Conservation (phyloP, 2,329 filamentous ascomycete species). For the Sporothrix inflata region DNA sequence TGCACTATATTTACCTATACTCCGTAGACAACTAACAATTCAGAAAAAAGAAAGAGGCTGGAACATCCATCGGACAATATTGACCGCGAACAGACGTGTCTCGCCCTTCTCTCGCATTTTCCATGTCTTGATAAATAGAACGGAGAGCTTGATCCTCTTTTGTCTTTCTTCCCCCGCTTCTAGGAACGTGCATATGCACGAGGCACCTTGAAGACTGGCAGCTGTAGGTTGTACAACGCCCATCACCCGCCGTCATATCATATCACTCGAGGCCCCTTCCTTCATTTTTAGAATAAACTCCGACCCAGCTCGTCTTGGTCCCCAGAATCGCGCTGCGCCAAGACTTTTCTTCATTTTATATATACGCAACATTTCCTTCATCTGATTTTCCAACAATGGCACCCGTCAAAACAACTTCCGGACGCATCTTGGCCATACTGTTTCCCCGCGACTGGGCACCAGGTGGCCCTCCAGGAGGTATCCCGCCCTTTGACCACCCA, state of each 20-base stretch:
- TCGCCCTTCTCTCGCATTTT: not conserved
- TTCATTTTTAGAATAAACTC: not conserved
- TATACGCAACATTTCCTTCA: not conserved
- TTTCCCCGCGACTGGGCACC: constrained; percentile 2
- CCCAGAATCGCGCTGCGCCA: not conserved
- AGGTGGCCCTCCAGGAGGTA: not conserved
- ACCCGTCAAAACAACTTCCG: not conserved
- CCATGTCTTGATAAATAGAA: constrained; percentile 1
- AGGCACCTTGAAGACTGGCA: not conserved
- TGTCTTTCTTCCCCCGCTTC: not conserved
- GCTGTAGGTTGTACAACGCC: not conserved
- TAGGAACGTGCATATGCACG: constrained; percentile 14
- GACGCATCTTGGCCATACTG: not conserved
- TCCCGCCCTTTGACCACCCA: not conserved
- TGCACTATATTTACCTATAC: not conserved
- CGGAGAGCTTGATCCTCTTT: not conserved
- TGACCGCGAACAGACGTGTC: not conserved
- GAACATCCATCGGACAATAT: constrained; percentile 14
- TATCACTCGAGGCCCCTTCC: not conserved
- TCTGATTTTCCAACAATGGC: not conserved
- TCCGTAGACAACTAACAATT: not conserved
- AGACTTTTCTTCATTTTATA: not conserved
- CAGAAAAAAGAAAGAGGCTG: constrained; percentile 3
- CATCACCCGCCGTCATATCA: not conserved
- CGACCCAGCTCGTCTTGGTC: too few species aligned